A percentile compares a stretch with the other conserved stretches of the same genome.
Conservation (phyloP, 139 green algal species). For the Ettlia oleoabundans region DNA sequence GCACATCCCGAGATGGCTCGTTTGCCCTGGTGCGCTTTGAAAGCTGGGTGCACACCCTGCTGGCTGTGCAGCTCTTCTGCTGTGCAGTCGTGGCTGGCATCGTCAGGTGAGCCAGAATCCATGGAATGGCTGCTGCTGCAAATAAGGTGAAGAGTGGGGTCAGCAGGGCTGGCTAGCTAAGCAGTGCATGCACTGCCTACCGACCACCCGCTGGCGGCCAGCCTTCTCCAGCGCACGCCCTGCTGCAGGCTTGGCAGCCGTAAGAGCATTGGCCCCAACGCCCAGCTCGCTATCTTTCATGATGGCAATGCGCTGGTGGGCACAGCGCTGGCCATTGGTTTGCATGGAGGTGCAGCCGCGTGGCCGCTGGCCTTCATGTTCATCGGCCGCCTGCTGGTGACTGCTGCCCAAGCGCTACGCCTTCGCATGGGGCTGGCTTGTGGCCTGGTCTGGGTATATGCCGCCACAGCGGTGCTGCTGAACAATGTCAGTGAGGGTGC, state of each 20-base stretch:
- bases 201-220: background rate
- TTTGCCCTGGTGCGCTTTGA: background rate
- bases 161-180: background rate
- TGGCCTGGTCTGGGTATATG: background rate
- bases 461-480: background rate
- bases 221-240: background rate
- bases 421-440: background rate
- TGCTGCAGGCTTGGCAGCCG: background rate
- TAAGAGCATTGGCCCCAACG: background rate
- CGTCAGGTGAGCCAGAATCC: background rate
- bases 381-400: background rate
- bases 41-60: background rate
- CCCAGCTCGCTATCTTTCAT: background rate
- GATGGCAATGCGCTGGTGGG: background rate
- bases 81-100: background rate
- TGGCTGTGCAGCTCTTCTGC: background rate
- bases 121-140: background rate
- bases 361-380: background rate
- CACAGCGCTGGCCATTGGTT: background rate
- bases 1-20: background rate
- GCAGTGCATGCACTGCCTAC: background rate
- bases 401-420: background rate
- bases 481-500: slow-evolving; percentile 1
- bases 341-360: slow-evolving; percentile 5
- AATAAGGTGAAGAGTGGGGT: background rate